phyloP scores from a whole-genome alignment of 75 land plant species.

The Adiantum capillusveneris region DNA sequence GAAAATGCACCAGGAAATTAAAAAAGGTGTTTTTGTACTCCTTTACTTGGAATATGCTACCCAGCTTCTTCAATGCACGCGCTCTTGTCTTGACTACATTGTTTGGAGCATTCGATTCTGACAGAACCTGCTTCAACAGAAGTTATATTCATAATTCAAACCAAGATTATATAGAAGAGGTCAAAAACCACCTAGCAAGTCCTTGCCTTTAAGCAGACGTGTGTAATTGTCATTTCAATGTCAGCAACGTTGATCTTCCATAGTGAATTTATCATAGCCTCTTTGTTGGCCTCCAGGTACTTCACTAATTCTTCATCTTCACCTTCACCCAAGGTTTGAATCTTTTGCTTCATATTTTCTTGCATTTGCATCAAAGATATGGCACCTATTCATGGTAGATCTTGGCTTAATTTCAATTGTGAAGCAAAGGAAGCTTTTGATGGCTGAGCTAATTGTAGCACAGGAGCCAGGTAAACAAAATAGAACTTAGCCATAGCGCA shows the following conservation, averaged over 20 bases:
- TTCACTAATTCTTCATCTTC: conserved; percentile 54
- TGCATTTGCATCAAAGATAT: conserved; percentile 77
- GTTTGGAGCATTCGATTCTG: conserved; percentile 34
- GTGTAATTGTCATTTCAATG: conserved; percentile 72
- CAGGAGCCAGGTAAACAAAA: too few species aligned
- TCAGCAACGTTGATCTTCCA: conserved; percentile 94
- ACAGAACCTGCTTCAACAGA: conserved; percentile 43
- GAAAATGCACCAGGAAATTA: too few species aligned
- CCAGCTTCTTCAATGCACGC: conserved; percentile 65
- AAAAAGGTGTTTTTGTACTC: too few species aligned
- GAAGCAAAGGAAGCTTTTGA: too few species aligned
- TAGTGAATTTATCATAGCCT: conserved; percentile 65
- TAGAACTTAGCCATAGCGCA: too few species aligned
- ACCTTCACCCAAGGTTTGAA: conserved; percentile 42
- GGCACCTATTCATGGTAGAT: conserved; percentile 60
- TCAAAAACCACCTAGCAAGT: neutral
- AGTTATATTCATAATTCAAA: neutral
- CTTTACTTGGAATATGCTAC: conserved; percentile 72
- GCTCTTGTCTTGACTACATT: conserved; percentile 38
- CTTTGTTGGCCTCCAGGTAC: conserved; percentile 55
- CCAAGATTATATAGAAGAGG: neutral
- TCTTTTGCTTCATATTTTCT: conserved; percentile 73
- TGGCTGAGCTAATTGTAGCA: too few species aligned
- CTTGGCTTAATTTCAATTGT: too few species aligned
- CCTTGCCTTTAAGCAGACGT: conserved; percentile 59